Conservation (phyloP, 176 grass and related monocot genomes). For the Triticum timopheevii region DNA sequence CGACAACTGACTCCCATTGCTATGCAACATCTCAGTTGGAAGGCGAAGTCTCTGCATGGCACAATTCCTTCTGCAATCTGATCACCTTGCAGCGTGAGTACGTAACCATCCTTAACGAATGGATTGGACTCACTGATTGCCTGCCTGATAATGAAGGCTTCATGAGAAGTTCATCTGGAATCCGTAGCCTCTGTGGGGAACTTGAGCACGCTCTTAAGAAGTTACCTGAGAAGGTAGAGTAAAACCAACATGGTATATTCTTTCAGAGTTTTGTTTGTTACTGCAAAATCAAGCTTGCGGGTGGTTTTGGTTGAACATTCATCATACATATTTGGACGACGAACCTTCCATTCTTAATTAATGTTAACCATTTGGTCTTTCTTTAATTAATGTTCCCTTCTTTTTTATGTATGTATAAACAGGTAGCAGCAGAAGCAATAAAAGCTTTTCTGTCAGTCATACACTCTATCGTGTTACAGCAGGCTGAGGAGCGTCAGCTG, state of each 20-base stretch:
- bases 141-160: conserved; percentile 59
- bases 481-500: conserved; percentile 67
- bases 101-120: conserved; percentile 66
- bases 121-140: conserved; percentile 77
- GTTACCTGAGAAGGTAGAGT: conserved; percentile 79
- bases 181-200: conserved; percentile 64
- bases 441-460: conserved; percentile 76
- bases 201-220: conserved; percentile 59
- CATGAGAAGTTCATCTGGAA: conserved; percentile 59
- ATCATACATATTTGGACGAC: neutral
- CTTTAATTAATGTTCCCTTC: neutral
- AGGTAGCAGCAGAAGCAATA: conserved; percentile 87
- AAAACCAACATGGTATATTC: conserved; percentile 27
- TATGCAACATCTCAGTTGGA: conserved; percentile 82
- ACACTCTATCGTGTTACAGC: conserved; percentile 71
- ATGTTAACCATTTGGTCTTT: conserved; percentile 8
- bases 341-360: neutral
- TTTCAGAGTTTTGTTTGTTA: conserved; percentile 17
- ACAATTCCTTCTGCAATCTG: conserved; percentile 79
- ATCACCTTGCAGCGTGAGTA: conserved; percentile 80
- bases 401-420: conserved; percentile 39
- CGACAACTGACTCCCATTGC: conserved; percentile 75
- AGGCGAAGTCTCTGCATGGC: conserved; percentile 82
- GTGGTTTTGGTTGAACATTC: conserved; percentile 18
- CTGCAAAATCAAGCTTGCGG: conserved; percentile 10